Percentiles rank a stretch among this genome's conserved stretches.
Conservation (phyloP, 2,329 filamentous ascomycete genomes). For the Capronia epimyces region DNA sequence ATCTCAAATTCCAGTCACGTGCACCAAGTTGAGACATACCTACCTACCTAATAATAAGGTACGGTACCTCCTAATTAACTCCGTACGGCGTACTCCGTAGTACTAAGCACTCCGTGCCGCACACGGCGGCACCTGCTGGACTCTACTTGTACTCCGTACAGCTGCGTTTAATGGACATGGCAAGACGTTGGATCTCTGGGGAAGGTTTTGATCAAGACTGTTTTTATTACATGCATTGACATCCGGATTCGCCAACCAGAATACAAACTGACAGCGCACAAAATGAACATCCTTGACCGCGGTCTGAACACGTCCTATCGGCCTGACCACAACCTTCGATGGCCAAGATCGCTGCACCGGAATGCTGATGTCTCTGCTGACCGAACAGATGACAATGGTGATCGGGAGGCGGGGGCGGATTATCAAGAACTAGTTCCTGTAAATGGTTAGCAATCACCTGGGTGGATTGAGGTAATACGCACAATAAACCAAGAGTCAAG, state of each 20-base stretch:
- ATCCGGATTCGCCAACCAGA: slow-evolving; percentile 10
- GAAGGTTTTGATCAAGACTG: slow-evolving; percentile 7
- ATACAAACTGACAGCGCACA: slow-evolving; percentile 17
- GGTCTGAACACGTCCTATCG: background rate
- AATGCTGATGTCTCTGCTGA: background rate
- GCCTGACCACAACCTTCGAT: background rate
- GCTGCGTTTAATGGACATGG: too few species aligned
- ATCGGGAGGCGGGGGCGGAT: background rate
- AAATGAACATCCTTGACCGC: background rate
- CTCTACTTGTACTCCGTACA: too few species aligned
- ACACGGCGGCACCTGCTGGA: too few species aligned
- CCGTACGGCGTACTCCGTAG: too few species aligned
- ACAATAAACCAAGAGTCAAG: slow-evolving; percentile 51
- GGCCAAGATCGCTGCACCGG: background rate
- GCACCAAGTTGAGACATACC: too few species aligned
- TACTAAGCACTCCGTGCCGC: too few species aligned
- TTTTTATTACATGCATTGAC: slow-evolving; percentile 25
- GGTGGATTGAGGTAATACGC: slow-evolving; percentile 29
- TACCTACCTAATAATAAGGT: too few species aligned
- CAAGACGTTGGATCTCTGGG: background rate
- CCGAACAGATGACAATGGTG: background rate
- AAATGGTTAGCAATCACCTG: slow-evolving; percentile 22
- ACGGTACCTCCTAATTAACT: too few species aligned
- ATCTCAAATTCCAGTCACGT: background rate
- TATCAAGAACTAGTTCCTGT: slow-evolving; percentile 26